Evolutionary conservation across 139 green algal genomes (phyloP), one percentile per base, ranked within the genome.

Genomic region (Ulvella scutata): DNA sequence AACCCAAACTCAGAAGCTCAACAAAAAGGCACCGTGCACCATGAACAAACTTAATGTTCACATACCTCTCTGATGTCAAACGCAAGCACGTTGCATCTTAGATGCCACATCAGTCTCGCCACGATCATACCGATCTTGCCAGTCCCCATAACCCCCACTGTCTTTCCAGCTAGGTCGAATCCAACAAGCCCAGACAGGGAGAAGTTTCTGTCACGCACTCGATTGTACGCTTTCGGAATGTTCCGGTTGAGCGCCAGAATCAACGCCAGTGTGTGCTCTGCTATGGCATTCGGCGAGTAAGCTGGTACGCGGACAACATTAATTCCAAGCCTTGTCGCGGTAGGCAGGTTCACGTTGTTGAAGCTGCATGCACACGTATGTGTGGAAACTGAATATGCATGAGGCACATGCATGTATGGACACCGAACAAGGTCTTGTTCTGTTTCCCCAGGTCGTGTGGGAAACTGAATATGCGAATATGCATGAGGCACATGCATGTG

Each of bases 111-210:
- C 51, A 67, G 51, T n/a, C 51, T n/a, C 51, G 51, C 51, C n/a
- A 76, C n/a, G 61, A 72, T 67, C 29, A 26, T 73, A 43, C 91
- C 91, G 43, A 96, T 96, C 4, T 84, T 85, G 35, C 91, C 91
- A 0, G 91, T 96, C 44, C 91, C 91, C 0, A 96, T 28, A 1
- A 96, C 76, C 9, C 87, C 90, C 2, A 90, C 85, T 0, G 84
- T 92, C 75, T 91, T 90, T 31, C 80, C 76, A 2, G n/a, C 60
- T 43, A 96, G 44, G 76, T 94, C 78, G 3, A 84, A 74, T 21
- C 91, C 91, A n/a, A 94, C 85, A n/a, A 96, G 76, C 0, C 88
- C 88, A 7, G 77, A 84, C 9, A 94, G 78, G 0, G 81, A 79
- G 79, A 91, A 96, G 80, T 95, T 93, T 51, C 87, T 86, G 33